Base-by-base conservation (phyloP, 1,284 basidiomycete genomes). In the Golubevia pallescens region DNA sequence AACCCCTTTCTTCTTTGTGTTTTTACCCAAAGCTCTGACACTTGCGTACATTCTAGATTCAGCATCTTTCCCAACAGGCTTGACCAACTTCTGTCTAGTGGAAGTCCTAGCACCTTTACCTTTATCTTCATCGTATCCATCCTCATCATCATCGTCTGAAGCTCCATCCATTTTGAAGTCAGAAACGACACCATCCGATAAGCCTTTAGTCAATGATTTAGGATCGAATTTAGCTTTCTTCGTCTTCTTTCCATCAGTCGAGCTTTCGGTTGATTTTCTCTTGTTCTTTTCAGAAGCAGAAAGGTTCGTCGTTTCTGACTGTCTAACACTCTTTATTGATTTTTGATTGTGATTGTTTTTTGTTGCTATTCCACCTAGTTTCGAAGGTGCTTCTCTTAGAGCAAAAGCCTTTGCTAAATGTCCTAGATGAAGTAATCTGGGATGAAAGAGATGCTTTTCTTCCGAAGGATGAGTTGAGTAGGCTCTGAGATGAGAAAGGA, bases 351-450 rank as follows among this genome's bases (percentile, higher is more conserved):
- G 62, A 61, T 56, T 70, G 63, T 23, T 57, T 55, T 55, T 70
- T 64, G 14, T 63, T 54, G 21, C 57, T 68, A 23, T 57, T 57
- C 57, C 68, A 65, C 42, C 42, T 38, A 77, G 70, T 2, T 69
- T 68, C 2, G 69, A 66, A 5, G 83, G 83, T 6, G 81, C 77
- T 61, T 85, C 83, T 16, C 83, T 66, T 8, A 85, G 69, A 1
- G 80, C 81, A 53, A 84, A 85, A 4, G 75, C 74, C 56, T 85
- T 85, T 10, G 83, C 83, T 1, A 85, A 59, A 56, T 85, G 83
- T 1, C 83, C 83, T 1, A 85, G 68, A 57, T 85, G 83, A 16
- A 85, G 63, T 8, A 71, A 70, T 19, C 73, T 64, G 2, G 81
- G 69, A 63, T 78, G 73, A 60, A 85, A 83, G 59, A 72, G 67